Evolutionary conservation across 1,284 basidiomycete species (phyloP), one percentile per base, ranked within the genome.

Genomic region (Trichosporon sp.): DNA sequence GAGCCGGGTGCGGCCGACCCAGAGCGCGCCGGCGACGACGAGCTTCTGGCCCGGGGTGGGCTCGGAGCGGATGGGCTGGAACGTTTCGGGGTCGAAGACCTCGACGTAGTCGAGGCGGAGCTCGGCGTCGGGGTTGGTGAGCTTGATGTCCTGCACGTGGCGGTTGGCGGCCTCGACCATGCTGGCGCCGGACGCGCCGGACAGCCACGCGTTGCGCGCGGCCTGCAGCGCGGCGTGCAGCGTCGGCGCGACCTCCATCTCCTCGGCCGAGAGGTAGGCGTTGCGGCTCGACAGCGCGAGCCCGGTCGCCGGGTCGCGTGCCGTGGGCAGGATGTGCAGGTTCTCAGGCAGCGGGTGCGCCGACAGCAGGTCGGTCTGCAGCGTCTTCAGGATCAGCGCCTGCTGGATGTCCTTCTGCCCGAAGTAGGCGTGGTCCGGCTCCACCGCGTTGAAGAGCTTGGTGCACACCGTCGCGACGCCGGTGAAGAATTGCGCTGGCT

Each of bases 361-460:
- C 15, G 95, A 83, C 21, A 96, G 87, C 1, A 98, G 86, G 80
- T 99, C 96, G 34, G 87, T 85, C 65, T 89, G 88, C 81, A 99
- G 82, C 83, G 91, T 89, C 58, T 91, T 90, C 25, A 99, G 86
- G 23, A 99, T 84, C 8, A 98, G 84, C 0, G 92, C 93, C 80
- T 99, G 96, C 80, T 99, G 96, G 68, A 99, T 98, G 79, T 99
- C 96, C 81, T 99, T 99, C 83, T 98, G 96, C 0, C 97, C 96
- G 77, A 99, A 98, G 82, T 98, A 99, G 25, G 92, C 90, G 68
- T 89, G 88, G 65, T 92, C 92, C 2, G 96, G 96, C 92, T 96
- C 89, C 56, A 98, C 88, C 62, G 89, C 88, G 79, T 98, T 95
- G 86, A 98, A 98, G 13, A 98, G 86, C 82, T 98, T 99, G 2